Evolutionary conservation across 1,284 basidiomycete species (phyloP).

Genomic region (Wallemia hederae): DNA sequence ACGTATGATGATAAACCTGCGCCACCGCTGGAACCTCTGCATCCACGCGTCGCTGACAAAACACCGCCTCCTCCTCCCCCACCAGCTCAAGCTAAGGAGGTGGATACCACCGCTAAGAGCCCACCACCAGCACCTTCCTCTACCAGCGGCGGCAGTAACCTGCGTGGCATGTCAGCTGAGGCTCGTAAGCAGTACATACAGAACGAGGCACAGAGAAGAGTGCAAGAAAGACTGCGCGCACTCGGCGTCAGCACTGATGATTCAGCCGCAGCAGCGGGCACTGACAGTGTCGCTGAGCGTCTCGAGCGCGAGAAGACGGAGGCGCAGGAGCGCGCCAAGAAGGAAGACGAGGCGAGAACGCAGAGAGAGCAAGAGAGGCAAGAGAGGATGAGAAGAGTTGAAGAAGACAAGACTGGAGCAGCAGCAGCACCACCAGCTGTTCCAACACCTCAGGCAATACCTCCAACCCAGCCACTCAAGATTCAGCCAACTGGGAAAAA

Average conservation of each 20-base stretch:
- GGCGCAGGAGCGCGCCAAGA: slow-evolving; percentile 44
- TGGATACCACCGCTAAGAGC: slow-evolving; percentile 9
- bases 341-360: slow-evolving; percentile 45
- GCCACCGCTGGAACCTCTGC: neutral
- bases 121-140: slow-evolving; percentile 18
- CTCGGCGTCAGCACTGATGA: slow-evolving; percentile 36
- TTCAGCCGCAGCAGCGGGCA: slow-evolving; percentile 21
- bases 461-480: slow-evolving; percentile 4
- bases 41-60: neutral
- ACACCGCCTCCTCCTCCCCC: slow-evolving; percentile 12
- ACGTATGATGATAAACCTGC: slow-evolving; percentile 17
- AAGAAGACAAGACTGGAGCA: slow-evolving; percentile 25
- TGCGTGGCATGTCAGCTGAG: slow-evolving; percentile 47
- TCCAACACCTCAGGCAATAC: slow-evolving; percentile 5
- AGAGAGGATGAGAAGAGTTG: slow-evolving; percentile 33
- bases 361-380: slow-evolving; percentile 37
- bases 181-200: slow-evolving; percentile 54
- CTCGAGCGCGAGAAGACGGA: slow-evolving; percentile 55
- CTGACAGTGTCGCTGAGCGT: slow-evolving; percentile 48
- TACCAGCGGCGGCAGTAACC: slow-evolving; percentile 22
- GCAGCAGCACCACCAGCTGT: slow-evolving; percentile 7
- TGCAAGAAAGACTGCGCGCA: slow-evolving; percentile 61
- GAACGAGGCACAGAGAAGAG: slow-evolving; percentile 50
- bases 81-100: slow-evolving; percentile 9
- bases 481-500: neutral